Evolutionary conservation across 768 basidiomycete genomes (phyloP).

Genomic region (Leccinum rimulosum): DNA sequence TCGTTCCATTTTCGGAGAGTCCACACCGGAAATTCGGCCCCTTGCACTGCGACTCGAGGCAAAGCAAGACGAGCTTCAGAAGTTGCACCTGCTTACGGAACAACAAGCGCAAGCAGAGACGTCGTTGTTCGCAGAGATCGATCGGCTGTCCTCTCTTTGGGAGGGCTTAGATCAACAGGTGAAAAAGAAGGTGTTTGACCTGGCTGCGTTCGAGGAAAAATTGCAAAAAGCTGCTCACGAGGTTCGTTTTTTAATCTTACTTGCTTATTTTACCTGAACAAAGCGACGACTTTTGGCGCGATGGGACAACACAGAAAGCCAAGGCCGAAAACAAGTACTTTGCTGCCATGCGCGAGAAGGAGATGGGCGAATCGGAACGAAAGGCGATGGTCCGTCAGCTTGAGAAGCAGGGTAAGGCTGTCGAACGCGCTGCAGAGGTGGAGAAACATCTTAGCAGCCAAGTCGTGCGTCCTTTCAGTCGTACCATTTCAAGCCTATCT

Average conservation of each 20-base stretch:
- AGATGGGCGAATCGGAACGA: slow-evolving; percentile 73
- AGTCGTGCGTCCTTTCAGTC: slow-evolving; percentile 45
- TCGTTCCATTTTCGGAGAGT: slow-evolving; percentile 59
- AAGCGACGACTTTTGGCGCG: neutral
- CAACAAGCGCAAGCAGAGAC: slow-evolving; percentile 69
- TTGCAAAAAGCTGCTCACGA: slow-evolving; percentile 64
- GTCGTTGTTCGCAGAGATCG: slow-evolving; percentile 79
- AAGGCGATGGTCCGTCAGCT: slow-evolving; percentile 57
- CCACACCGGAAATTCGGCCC: slow-evolving; percentile 46
- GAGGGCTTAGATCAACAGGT: slow-evolving; percentile 78
- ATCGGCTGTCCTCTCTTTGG: slow-evolving; percentile 84
- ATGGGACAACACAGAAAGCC: slow-evolving; percentile 62
- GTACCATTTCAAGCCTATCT: too few relatives aligned
- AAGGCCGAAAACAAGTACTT: slow-evolving; percentile 96
- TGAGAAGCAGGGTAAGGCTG: slow-evolving; percentile 58
- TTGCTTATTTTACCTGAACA: neutral
- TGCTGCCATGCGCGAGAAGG: slow-evolving; percentile 85
- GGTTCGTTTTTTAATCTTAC: slow-evolving; percentile 42
- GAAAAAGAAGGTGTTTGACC: slow-evolving; percentile 80
- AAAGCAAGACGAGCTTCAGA: slow-evolving; percentile 68
- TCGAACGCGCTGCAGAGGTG: slow-evolving; percentile 63
- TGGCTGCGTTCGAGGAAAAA: slow-evolving; percentile 72
- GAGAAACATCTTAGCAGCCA: slow-evolving; percentile 60
- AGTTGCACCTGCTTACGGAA: slow-evolving; percentile 57
- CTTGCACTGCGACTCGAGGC: slow-evolving; percentile 55